Base-by-base conservation (phyloP, 805 yeast genomes). In the Ogataea nakhonphanomensis region DNA sequence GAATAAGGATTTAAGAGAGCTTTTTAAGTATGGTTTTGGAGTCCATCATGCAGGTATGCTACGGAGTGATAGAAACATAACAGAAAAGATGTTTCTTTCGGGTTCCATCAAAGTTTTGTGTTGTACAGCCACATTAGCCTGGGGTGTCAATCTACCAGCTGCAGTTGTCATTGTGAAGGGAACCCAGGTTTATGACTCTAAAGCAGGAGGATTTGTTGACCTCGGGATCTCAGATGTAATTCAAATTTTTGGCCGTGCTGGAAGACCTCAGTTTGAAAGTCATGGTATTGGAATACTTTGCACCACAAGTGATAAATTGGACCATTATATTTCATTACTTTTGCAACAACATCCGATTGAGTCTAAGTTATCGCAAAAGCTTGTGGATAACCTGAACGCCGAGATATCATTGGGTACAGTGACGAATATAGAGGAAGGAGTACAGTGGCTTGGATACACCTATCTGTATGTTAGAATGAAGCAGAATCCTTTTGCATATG, bases 121-220 rank as follows among this genome's bases (percentile, higher is more conserved):
- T 54, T 89, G 96, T 73, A 93, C 99, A 2, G 95, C 99, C 0
- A 93, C 99, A 0, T 74, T 93, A 43, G 99, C 99, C 0, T 93
- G 99, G 99, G 99, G 99, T 75, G 98, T 93, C 13, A 93, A 93
- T 58, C 69, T 93, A 44, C 99, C 99, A 2, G 99, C 99, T 6
- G 97, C 96, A 1, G 96, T 89, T 29, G 99, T 93, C 14, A 86
- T 93, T 47, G 80, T 93, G 24, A 93, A 93, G 55, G 99, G 99
- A 0, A 93, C 99, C 0, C 96, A 91, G 57, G 89, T 93, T 0
- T 93, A 93, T 58, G 95, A 93, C 58, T 74, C 98, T 0, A 87
- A 90, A 58, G 84, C 83, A 38, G 99, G 99, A 73, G 99, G 99
- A 0, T 87, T 81, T 56, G 78, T 83, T 2, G 99, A 93, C 58